Evolutionary conservation across 2,329 filamentous ascomycete genomes (phyloP), one percentile per base, ranked within the genome.

Genomic region (Mycocentrospora acerina): DNA sequence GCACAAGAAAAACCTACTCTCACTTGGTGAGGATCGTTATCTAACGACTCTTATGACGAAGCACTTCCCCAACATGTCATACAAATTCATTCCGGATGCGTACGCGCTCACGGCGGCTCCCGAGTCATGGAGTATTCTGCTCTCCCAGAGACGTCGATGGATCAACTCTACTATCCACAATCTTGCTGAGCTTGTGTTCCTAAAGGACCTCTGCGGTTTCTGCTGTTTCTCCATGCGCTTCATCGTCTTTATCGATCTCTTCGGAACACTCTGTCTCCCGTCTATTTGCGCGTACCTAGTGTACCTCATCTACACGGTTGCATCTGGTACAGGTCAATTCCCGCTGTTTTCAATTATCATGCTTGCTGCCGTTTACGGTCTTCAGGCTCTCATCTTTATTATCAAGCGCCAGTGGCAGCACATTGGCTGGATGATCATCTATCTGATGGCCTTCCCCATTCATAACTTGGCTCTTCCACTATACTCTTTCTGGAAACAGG

Each of bases 111-210:
- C 93, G 2, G 91, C 91, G 29, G 93, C 93, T 1, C 93, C 93
- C 2, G 90, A 97, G 60, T 88, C 86, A 16, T 98, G 90, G 88
- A 87, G 84, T 60, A 89, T 98, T 57, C 73, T 98, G 55, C 77
- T 98, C 22, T 98, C 93, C n/a, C 93, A 98, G 67, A 85, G 93
- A 77, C 90, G 93, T 75, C 86, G 93, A 66, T 98, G 93, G 93
- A 98, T 98, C 69, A 98, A 98, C 73, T 97, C 93, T 1, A 98
- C 93, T 8, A 86, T 98, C 46, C 93, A 98, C 77, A 98, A 98
- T 66, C 70, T 98, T 62, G 86, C 85, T 17, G 93, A 98, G 68
- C 75, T 98, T 61, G 85, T 95, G 64, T 85, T 85, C 58, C 78
- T 98, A 31, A 86, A 90, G 67, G 90, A 98, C 60, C 85, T 98